Evolutionary conservation across 1,284 basidiomycete genomes (phyloP), one percentile per base, ranked within the genome.

Genomic region (Microbotryomycetes sp.): DNA sequence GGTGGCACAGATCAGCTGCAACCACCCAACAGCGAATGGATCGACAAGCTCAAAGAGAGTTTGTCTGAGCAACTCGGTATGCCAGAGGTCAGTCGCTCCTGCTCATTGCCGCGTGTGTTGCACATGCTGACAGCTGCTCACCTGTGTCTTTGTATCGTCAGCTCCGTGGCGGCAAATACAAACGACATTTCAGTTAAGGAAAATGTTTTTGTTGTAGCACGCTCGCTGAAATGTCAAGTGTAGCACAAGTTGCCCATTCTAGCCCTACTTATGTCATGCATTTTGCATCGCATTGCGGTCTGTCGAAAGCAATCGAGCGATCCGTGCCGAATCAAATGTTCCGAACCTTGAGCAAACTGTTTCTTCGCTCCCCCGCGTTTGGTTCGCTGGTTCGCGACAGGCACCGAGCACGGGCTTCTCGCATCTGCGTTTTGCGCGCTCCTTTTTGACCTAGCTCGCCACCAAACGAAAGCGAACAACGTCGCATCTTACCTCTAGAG

Each of bases 41-140:
- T 69, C 59, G 65, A 66, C 50, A 30, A 46, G 25, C 52, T 69
- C 47, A 62, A 56, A 59, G 55, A 65, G 51, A 62, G 56, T n/a
- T 53, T 66, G 45, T 54, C 58, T 14, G 56, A 49, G n/a, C 58
- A 69, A 48, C 52, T 69, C 22, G 67, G 55, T 23, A 42, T 63
- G 58, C 63, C 67, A 9, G 67, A 62, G 63, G 56, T 64, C 26
- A 54, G 58, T 25, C 45, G 16, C n/a, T 3, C 30, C 28, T 50
- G 30, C 22, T 31, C 45, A 23, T 3, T 3, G 36, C 26, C 31
- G 6, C n/a, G n/a, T n/a, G n/a, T n/a, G n/a, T n/a, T n/a, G n/a
- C n/a, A n/a, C n/a, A n/a, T n/a, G n/a, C n/a, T n/a, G n/a, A n/a
- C n/a, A n/a, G n/a, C 28, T n/a, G 16, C 12, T 29, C 15, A 14